Conservation (phyloP, 2,329 filamentous ascomycete genomes). For the Cladosporium sp. region DNA sequence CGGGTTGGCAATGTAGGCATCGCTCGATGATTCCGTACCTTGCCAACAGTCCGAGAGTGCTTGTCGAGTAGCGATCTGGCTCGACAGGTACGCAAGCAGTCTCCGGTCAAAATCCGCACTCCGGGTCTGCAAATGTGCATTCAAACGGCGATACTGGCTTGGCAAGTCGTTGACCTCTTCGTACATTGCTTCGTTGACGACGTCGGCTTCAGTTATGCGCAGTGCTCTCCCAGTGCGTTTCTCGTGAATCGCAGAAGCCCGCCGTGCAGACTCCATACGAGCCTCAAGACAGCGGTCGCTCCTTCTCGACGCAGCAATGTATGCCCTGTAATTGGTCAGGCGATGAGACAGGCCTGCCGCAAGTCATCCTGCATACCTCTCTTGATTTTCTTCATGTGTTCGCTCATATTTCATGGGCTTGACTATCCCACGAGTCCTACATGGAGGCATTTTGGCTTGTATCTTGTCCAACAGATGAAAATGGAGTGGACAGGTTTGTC, state of each 20-base stretch:
- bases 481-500: no score
- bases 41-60: conserved; percentile 30
- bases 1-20: conserved; percentile 12
- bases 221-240: conserved; percentile 79
- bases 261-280: conserved; percentile 79
- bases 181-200: conserved; percentile 91
- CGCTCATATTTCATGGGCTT: conserved; percentile 60
- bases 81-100: conserved; percentile 55
- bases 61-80: conserved; percentile 52
- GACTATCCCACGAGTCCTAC: neutral
- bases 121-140: conserved; percentile 57
- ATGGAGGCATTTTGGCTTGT: neutral
- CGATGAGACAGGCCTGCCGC: neutral
- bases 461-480: neutral
- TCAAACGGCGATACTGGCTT: conserved; percentile 59
- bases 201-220: conserved; percentile 78
- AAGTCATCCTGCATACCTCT: conserved; percentile 46
- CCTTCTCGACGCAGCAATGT: conserved; percentile 83
- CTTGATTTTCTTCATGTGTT: conserved; percentile 76
- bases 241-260: conserved; percentile 86
- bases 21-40: conserved; percentile 31
- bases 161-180: conserved; percentile 81
- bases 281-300: conserved; percentile 84
- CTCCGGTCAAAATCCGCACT: conserved; percentile 59
- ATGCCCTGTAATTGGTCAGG: conserved; percentile 58